phyloP scores from a whole-genome alignment of 768 basidiomycete genomes.

The Crepidotus variabilis region DNA sequence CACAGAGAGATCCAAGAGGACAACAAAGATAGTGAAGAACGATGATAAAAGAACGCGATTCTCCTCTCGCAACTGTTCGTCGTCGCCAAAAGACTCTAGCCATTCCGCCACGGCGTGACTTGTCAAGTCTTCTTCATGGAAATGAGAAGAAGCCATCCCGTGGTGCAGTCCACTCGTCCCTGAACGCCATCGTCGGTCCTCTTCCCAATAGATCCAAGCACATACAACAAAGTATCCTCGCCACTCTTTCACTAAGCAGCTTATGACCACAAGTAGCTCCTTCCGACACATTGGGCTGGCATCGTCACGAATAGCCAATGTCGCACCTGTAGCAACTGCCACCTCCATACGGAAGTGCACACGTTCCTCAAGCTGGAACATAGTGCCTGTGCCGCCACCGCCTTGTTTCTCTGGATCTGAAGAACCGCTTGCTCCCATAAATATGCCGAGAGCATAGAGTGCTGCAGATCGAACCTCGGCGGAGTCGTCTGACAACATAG shows the following conservation, averaged over 20 bases:
- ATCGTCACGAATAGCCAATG: constrained; percentile 87
- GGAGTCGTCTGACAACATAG: constrained; percentile 78
- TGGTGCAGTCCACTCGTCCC: constrained; percentile 29
- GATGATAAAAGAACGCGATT: constrained; percentile 84
- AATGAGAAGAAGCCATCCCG: constrained; percentile 15
- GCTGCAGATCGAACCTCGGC: constrained; percentile 92
- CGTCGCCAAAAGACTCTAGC: constrained; percentile 66
- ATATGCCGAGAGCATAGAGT: constrained; percentile 87
- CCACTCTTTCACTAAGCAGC: constrained; percentile 94
- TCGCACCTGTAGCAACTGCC: constrained; percentile 84
- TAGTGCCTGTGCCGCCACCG: constrained; percentile 84
- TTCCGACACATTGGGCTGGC: constrained; percentile 96
- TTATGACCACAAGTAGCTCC: constrained; percentile 87
- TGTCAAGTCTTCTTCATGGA: constrained; percentile 69
- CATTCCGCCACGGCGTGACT: constrained; percentile 73
- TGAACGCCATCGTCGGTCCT: constrained; percentile 66
- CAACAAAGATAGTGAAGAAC: constrained; percentile 89
- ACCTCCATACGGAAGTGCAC: constrained; percentile 88
- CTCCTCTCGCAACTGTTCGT: constrained; percentile 66
- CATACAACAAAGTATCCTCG: constrained; percentile 93
- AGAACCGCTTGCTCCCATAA: constrained; percentile 86
- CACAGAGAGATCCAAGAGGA: constrained; percentile 84
- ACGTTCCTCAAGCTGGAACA: constrained; percentile 71
- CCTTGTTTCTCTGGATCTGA: constrained; percentile 62
- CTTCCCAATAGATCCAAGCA: constrained; percentile 96